Conservation (phyloP, 2,329 filamentous ascomycete species). For the Penicillium sp. region DNA sequence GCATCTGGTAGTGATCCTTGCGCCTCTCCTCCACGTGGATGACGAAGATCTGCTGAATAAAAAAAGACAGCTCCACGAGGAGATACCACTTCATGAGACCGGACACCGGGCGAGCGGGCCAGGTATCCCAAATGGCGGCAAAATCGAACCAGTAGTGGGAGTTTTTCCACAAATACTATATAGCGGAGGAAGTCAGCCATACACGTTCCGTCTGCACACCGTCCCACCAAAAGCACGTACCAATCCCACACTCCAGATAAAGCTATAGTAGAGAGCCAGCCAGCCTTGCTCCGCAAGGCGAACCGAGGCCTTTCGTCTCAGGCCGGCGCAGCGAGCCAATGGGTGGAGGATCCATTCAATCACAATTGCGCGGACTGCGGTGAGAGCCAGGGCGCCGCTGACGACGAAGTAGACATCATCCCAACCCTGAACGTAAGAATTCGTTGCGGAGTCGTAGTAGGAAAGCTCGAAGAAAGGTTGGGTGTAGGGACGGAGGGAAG, state of each 20-base stretch:
- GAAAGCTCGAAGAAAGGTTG: conserved; percentile 82
- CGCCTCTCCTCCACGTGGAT: conserved; percentile 91
- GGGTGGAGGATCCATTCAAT: conserved; percentile 88
- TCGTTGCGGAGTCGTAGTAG: conserved; percentile 67
- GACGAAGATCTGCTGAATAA: conserved; percentile 88
- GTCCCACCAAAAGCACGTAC: conserved; percentile 48
- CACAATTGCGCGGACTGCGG: conserved; percentile 71
- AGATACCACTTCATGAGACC: conserved; percentile 83
- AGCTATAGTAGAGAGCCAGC: conserved; percentile 75
- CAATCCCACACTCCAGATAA: conserved; percentile 80
- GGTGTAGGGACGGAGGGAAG: conserved; percentile 72
- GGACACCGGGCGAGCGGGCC: conserved; percentile 71
- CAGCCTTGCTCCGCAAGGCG: conserved; percentile 94
- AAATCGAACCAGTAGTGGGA: conserved; percentile 76
- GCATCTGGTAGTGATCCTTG: conserved; percentile 96
- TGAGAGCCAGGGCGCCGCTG: conserved; percentile 79
- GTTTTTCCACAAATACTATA: conserved; percentile 71
- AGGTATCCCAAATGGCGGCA: conserved; percentile 74
- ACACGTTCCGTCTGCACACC: neutral
- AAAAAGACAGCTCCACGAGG: conserved; percentile 84
- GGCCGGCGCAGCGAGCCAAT: conserved; percentile 65
- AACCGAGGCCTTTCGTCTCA: conserved; percentile 71
- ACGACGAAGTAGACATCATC: conserved; percentile 75
- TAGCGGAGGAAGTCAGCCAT: conserved; percentile 7
- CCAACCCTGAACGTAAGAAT: conserved; percentile 68